Conservation (phyloP, 371 early-diverging fungal genomes). For the Rhizopus delemar region DNA sequence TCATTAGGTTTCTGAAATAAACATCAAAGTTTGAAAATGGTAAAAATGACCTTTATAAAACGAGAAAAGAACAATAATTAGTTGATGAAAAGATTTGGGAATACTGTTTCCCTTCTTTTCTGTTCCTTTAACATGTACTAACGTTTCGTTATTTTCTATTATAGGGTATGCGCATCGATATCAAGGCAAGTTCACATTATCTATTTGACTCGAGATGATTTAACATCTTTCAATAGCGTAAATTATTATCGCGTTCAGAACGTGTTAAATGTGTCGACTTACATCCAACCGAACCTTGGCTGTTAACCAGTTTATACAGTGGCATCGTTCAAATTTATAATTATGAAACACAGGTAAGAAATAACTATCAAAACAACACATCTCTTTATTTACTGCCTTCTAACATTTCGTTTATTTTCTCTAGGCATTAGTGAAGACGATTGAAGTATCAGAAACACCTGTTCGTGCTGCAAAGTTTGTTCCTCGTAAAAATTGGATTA, state of each 20-base stretch:
- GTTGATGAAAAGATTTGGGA: too few species aligned
- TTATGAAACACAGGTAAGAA: constrained; percentile 92
- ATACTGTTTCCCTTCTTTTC: background rate
- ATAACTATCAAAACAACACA: background rate
- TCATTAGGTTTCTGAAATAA: too few species aligned
- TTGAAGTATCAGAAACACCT: constrained; percentile 92
- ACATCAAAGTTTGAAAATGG: too few species aligned
- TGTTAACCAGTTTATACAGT: constrained; percentile 95
- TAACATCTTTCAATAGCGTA: constrained; percentile 47
- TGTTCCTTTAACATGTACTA: background rate
- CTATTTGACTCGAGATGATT: background rate
- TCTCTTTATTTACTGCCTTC: background rate
- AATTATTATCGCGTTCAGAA: constrained; percentile 85
- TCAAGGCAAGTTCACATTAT: constrained; percentile 49
- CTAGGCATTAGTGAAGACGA: constrained; percentile 92
- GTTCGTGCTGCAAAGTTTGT: constrained; percentile 97
- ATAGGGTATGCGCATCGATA: constrained; percentile 69
- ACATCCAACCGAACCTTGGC: constrained; percentile 99
- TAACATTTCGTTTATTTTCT: constrained; percentile 7
- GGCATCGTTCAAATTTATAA: constrained; percentile 98
- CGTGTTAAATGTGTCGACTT: constrained; percentile 98
- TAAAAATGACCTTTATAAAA: too few species aligned
- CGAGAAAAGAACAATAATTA: too few species aligned
- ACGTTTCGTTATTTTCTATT: background rate
- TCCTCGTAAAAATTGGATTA: constrained; percentile 95